Base-by-base conservation (phyloP, 495 filamentous ascomycete species). In the Xylaria intraflava region DNA sequence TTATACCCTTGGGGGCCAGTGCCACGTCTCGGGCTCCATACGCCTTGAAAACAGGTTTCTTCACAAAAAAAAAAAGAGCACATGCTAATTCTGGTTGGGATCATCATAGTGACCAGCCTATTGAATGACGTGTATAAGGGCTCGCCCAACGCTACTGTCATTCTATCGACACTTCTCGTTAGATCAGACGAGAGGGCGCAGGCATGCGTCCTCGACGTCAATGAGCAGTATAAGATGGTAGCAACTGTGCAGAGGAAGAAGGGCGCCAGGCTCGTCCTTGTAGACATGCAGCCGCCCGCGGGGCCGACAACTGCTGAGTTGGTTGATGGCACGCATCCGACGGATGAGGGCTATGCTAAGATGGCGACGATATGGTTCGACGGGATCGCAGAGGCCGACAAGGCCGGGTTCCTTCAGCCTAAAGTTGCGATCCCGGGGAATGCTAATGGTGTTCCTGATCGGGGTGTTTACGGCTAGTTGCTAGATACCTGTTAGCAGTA, bases 321-420 rank as follows among this genome's bases (percentile, higher is more conserved):
- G 39, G 61, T 64, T 0, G 77, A 80, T 50, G 65, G 62, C 1
- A 78, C 68, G 5, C 78, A 81, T 38, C 78, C 79, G 1, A 74
- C 61, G 9, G 72, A 76, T 31, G 44, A 20, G 3, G 78, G 78
- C 23, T 80, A 81, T 43, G 51, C 56, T 36, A 69, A 74, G 56
- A 81, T 82, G 79, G 74, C 77, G 9, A 60, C 66, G 1, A 66
- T 81, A 0, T 82, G 76, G 75, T 74, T 67, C 57, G 60, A 59
- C 0, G 77, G 68, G 0, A 62, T 81, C n/a, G 40, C 59, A 33
- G 44, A 49, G 20, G 65, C 61, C 2, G 58, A 58, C 22, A 29
- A 55, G 49, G 12, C 30, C 42, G 51, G 74, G 57, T 46, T 57
- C 57, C 40, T 49, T n/a, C 0, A 63, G 68, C 41, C 54, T 49